phyloP scores from a whole-genome alignment of 306 rosid genomes.

The Urtica urens region DNA sequence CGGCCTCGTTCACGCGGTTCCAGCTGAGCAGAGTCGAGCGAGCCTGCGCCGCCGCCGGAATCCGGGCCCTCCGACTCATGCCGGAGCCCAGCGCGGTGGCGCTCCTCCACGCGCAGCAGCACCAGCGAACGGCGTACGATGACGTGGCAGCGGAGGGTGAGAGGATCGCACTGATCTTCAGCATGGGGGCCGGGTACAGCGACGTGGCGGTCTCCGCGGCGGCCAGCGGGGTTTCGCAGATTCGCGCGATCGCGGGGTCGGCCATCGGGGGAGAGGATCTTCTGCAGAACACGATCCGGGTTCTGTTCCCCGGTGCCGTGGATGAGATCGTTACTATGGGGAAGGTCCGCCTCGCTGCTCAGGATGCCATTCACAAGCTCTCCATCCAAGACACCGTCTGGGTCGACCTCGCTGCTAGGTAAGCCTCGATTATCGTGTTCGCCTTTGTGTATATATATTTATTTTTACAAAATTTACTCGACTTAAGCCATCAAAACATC shows the following conservation, averaged over 20 bases:
- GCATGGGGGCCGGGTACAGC: slow-evolving; percentile 84
- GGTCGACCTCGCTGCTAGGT: slow-evolving; percentile 60
- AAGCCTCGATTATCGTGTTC: no score
- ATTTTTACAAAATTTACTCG: no score
- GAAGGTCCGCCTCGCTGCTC: slow-evolving; percentile 61
- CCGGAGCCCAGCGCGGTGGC: slow-evolving; percentile 97
- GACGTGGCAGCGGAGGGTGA: slow-evolving; percentile 48
- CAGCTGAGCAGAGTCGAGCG: slow-evolving; percentile 68
- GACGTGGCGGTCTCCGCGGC: slow-evolving; percentile 74
- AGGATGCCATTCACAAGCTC: slow-evolving; percentile 71
- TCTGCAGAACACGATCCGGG: slow-evolving; percentile 68
- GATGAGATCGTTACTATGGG: slow-evolving; percentile 45
- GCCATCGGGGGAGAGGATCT: slow-evolving; percentile 90
- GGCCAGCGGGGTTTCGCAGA: slow-evolving; percentile 74
- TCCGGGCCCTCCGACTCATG: slow-evolving; percentile 62
- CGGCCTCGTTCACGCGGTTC: slow-evolving; percentile 76
- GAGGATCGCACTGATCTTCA: slow-evolving; percentile 72
- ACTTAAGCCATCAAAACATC: no score
- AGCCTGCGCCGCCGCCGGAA: slow-evolving; percentile 91
- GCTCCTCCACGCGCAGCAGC: slow-evolving; percentile 44
- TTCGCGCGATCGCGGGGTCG: slow-evolving; percentile 71
- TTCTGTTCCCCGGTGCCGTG: slow-evolving; percentile 49
- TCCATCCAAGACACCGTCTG: slow-evolving; percentile 34
- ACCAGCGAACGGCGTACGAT: slow-evolving; percentile 44
- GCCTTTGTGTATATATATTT: no score